Evolutionary conservation across 352 stramenopile species (phyloP).

Genomic region (Pythium rhizo-oryzae): DNA sequence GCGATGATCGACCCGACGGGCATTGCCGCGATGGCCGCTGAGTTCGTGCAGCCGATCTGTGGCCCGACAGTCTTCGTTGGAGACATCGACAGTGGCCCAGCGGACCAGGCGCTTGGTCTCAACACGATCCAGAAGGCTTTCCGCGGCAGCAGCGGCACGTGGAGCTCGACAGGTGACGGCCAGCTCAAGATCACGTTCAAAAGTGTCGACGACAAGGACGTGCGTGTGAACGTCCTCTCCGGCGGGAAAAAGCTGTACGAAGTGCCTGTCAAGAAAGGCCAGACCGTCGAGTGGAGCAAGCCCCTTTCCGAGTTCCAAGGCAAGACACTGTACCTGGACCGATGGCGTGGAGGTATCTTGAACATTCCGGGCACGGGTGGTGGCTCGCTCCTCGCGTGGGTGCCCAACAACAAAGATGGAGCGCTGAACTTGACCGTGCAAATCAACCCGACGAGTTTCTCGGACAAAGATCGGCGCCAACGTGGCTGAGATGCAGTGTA

Average conservation of each 20-base stretch:
- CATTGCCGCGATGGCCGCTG: slow-evolving; percentile 41
- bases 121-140: slow-evolving; percentile 47
- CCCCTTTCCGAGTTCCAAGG: slow-evolving; percentile 36
- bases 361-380: slow-evolving; percentile 57
- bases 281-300: slow-evolving; percentile 42
- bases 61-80: slow-evolving; percentile 47
- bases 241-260: slow-evolving; percentile 46
- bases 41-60: slow-evolving; percentile 63
- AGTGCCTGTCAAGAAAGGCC: slow-evolving; percentile 40
- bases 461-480: neutral
- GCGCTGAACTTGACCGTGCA: slow-evolving; percentile 5
- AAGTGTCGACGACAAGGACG: slow-evolving; percentile 48
- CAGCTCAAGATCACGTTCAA: slow-evolving; percentile 42
- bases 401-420: slow-evolving; percentile 22
- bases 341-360: slow-evolving; percentile 63
- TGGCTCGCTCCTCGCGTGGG: slow-evolving; percentile 40
- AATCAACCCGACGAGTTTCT: slow-evolving; percentile 20
- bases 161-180: slow-evolving; percentile 45
- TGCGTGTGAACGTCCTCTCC: slow-evolving; percentile 58
- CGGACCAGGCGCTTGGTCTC: slow-evolving; percentile 46
- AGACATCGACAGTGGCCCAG: slow-evolving; percentile 53
- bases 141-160: slow-evolving; percentile 39
- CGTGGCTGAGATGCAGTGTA: neutral
- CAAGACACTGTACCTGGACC: slow-evolving; percentile 82
- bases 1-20: slow-evolving; percentile 48